A percentile compares a stretch with the other conserved stretches of the same genome.
phyloP scores from a whole-genome alignment of 345 rosid species.

The Raphanus sativus region DNA sequence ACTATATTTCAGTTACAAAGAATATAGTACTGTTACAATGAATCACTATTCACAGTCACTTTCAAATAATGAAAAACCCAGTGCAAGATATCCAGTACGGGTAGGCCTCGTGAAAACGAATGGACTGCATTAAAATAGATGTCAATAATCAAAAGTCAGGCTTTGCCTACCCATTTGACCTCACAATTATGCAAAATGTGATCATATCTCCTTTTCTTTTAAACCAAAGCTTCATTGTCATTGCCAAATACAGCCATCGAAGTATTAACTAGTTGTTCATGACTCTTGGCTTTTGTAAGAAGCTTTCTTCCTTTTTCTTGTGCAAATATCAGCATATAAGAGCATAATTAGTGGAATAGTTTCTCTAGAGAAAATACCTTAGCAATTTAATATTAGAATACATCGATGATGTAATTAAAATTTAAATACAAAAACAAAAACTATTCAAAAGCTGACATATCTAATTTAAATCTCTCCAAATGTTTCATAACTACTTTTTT shows the following conservation, averaged over 20 bases:
- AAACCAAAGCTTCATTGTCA: constrained; percentile 12
- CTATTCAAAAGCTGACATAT: no score
- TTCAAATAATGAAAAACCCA: constrained; percentile 25
- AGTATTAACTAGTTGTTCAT: background rate
- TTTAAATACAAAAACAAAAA: no score
- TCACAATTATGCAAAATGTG: constrained; percentile 17
- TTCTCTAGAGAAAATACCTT: no score
- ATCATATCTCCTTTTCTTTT: constrained; percentile 30
- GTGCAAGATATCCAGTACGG: constrained; percentile 19
- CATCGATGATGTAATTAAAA: no score
- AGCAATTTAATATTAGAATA: no score
- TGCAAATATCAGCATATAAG: background rate
- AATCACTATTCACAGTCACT: constrained; percentile 25
- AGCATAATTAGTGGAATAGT: no score
- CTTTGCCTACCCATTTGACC: constrained; percentile 39
- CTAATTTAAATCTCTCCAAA: no score
- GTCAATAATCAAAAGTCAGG: constrained; percentile 28
- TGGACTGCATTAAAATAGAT: constrained; percentile 29
- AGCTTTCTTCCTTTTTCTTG: background rate
- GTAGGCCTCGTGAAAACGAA: constrained; percentile 27
- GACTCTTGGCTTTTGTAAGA: constrained; percentile 14
- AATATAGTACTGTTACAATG: background rate
- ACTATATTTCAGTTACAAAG: no score
- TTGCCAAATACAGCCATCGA: constrained; percentile 11
- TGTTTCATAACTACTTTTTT: no score